A percentile compares a stretch with the other conserved stretches of the same genome.
Conservation (phyloP, 441 rosid species). For the Pelargonium myrrhifolium region DNA sequence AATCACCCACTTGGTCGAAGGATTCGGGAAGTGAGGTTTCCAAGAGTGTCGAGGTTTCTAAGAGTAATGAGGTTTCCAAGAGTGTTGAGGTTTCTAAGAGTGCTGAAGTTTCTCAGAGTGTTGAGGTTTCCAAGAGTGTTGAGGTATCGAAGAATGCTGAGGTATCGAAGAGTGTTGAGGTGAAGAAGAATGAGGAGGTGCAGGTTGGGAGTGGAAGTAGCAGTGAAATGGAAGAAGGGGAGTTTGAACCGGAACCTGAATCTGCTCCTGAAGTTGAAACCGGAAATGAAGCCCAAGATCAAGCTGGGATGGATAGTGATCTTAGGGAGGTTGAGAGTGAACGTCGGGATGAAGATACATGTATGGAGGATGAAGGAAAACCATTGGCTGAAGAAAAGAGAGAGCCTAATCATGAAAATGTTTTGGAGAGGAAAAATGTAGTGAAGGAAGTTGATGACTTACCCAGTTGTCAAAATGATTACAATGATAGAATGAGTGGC, state of each 20-base stretch:
- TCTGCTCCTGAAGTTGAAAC: conserved; percentile 21
- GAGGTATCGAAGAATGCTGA: not conserved
- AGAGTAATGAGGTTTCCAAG: not conserved
- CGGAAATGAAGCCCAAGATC: conserved; percentile 9
- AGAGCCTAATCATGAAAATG: conserved; percentile 20
- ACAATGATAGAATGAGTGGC: conserved; percentile 22
- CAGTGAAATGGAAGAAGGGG: conserved; percentile 99
- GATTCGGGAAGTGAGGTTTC: conserved; percentile 35
- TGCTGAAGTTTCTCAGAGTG: not conserved
- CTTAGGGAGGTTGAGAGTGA: conserved; percentile 28
- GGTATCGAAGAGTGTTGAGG: conserved; percentile 11
- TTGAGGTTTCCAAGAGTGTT: not conserved
- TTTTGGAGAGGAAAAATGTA: conserved; percentile 24
- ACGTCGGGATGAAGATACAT: conserved; percentile 19
- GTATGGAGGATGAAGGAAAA: conserved; percentile 16
- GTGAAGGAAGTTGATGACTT: conserved; percentile 28
- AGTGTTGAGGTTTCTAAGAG: conserved; percentile 4
- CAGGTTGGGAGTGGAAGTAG: conserved; percentile 46
- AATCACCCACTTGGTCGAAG: conserved; percentile 57
- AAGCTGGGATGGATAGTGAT: conserved; percentile 1
- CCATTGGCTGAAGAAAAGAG: conserved; percentile 17
- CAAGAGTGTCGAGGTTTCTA: not conserved
- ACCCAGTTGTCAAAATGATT: conserved; percentile 25
- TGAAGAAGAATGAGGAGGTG: conserved; percentile 33
- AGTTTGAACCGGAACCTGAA: conserved; percentile 71